These are phyloP conservation scores for Ogataea hybrid DNA, from an alignment of 1,139 yeast species.

Conservation along the genomic window DNA sequence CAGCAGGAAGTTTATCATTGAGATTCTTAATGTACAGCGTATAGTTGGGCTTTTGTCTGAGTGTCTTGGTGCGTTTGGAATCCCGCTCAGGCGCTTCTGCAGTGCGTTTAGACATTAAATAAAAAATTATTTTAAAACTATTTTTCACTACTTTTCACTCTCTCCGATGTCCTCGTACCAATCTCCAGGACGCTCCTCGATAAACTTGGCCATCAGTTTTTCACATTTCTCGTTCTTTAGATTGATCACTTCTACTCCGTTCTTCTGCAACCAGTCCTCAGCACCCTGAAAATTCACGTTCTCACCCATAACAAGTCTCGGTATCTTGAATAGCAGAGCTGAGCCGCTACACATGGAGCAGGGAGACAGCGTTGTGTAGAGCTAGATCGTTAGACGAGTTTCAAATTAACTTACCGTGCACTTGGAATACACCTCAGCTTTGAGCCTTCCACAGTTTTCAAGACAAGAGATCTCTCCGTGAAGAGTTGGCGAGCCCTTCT, in stretches of 20 bases:
- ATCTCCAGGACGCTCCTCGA: constrained; percentile 69
- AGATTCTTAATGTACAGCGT: constrained; percentile 68
- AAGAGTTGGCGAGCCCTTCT: constrained; percentile 72
- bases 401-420: constrained; percentile 47
- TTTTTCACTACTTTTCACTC: constrained; percentile 15
- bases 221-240: constrained; percentile 66
- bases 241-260: constrained; percentile 77
- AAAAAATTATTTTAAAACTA: not conserved
- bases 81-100: not conserved
- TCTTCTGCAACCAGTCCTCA: constrained; percentile 62
- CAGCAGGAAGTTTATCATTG: constrained; percentile 55
- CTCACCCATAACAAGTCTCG: constrained; percentile 86
- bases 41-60: constrained; percentile 22
- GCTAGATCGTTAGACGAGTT: constrained; percentile 29
- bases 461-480: constrained; percentile 91
- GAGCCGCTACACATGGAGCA: constrained; percentile 97
- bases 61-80: constrained; percentile 4
- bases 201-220: constrained; percentile 72
- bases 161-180: constrained; percentile 93
- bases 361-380: constrained; percentile 91
- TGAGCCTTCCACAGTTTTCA: constrained; percentile 86
- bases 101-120: constrained; percentile 6
- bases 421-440: constrained; percentile 62
- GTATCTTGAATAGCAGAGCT: constrained; percentile 80
- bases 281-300: constrained; percentile 71